Conservation (phyloP, 306 rosid species). For the Cicer yamashitae region DNA sequence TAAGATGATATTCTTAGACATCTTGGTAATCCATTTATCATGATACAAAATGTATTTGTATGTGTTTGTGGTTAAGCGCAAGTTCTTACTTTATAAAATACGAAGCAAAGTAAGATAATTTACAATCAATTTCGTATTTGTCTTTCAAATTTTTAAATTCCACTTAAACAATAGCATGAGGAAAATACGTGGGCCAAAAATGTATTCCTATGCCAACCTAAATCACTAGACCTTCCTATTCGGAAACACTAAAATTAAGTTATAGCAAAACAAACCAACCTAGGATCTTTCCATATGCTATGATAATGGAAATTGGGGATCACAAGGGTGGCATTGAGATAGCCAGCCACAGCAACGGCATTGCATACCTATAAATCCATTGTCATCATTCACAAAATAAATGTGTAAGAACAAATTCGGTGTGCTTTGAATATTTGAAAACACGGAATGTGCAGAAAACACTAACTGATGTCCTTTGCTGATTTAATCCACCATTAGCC, state of each 20-base stretch:
- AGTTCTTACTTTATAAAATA: conserved; percentile 8
- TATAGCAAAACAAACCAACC: conserved; percentile 60
- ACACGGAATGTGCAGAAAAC: conserved; percentile 38
- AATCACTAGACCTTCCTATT: conserved; percentile 26
- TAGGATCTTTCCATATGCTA: conserved; percentile 99
- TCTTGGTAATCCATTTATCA: conserved; percentile 10
- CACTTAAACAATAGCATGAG: conserved; percentile 20
- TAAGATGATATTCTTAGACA: background rate
- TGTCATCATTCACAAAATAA: conserved; percentile 43
- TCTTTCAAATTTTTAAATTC: background rate
- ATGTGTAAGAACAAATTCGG: conserved; percentile 28
- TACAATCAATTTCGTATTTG: background rate
- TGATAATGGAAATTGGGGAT: conserved; percentile 96
- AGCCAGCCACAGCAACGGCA: conserved; percentile 98
- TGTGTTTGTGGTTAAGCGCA: conserved; percentile 5
- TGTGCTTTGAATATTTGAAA: conserved; percentile 33
- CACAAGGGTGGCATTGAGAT: conserved; percentile 95
- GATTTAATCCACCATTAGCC: conserved; percentile 98
- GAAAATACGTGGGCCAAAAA: conserved; percentile 11
- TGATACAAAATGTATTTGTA: background rate
- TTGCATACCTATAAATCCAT: conserved; percentile 78
- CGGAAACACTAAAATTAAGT: conserved; percentile 19
- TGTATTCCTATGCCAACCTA: conserved; percentile 11
- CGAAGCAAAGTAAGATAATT: background rate
- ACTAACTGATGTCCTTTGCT: conserved; percentile 95